Percentiles rank a stretch among this genome's conserved stretches.
Evolutionary conservation across 78 protist genomes (phyloP).

Genomic region (Protostelium mycophagum): DNA sequence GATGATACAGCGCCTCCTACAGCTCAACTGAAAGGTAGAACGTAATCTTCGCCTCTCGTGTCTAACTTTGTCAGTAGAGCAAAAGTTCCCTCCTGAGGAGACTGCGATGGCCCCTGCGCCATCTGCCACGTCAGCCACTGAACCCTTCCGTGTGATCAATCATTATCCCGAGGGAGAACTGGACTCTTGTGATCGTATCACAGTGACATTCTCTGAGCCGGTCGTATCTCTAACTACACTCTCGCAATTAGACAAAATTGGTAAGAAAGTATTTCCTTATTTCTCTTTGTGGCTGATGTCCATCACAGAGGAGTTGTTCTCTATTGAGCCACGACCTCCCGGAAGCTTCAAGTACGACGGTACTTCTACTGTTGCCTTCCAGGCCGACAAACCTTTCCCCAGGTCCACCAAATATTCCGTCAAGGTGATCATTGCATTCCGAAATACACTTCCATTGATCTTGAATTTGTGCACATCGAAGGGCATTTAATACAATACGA

Average conservation of each 20-base stretch:
- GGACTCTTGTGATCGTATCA: background rate
- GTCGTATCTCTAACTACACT: background rate
- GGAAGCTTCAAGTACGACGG: background rate
- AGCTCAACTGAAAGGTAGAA: background rate
- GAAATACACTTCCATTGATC: no score
- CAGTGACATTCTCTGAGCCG: background rate
- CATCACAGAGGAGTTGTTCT: background rate
- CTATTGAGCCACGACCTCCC: background rate
- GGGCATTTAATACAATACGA: background rate
- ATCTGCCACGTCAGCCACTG: background rate
- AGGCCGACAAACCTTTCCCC: background rate
- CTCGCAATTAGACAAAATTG: background rate
- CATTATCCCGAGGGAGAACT: background rate
- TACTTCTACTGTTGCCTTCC: background rate
- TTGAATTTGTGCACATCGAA: background rate
- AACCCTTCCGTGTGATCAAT: background rate
- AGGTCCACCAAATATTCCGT: background rate
- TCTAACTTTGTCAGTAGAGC: background rate
- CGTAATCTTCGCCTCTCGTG: background rate
- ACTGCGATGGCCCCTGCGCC: background rate
- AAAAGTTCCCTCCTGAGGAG: background rate
- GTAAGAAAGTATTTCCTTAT: no score
- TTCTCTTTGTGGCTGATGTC: background rate
- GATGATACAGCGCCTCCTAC: background rate
- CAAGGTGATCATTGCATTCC: background rate